Evolutionary conservation across 306 rosid genomes (phyloP), one percentile per base, ranked within the genome.

Genomic region (Mimosa bimucronata): DNA sequence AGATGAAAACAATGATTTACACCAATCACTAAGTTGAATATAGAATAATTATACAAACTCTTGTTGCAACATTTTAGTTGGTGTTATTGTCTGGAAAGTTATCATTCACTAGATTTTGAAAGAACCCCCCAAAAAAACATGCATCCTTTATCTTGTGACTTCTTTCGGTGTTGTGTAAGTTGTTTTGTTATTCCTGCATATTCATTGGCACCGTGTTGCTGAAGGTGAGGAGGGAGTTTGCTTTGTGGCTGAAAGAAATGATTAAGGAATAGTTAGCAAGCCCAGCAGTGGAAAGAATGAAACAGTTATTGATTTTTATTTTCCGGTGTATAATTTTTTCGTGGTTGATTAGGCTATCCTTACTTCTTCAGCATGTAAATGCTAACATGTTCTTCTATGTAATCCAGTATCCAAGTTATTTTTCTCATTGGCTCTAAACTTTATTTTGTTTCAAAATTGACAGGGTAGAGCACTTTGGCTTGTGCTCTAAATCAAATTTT

Each of bases 391-490:
- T 18, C n/a, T 71, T 52, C n/a, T 11, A 19, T 73, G 37, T 12
- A 40, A 10, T 31, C 29, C 29, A 50, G 46, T 31, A 46, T 19
- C 46, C 7, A 50, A 50, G 19, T 4, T 30, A 52, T 52, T 10
- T n/a, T 30, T 16, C 16, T 28, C 29, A 23, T n/a, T n/a, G 31
- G 13, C 50, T 45, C 55, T 73, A 19, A 73, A n/a, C 23, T 57
- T 13, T 38, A 23, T 58, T 58, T 12, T 34, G 16, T 74, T 37
- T 6, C 37, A 21, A 31, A 13, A 74, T 73, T 65, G 60, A 25
- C 75, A 92, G 97, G 97, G 74, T 90, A 92, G 83, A 92, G 97
- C 89, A 90, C 97, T 25, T 38, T 90, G 86, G 97, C 97, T 15
- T 92, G 97, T 84, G 90, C 94, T 83, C 71, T 92, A 81, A 88